phyloP scores from a whole-genome alignment of 768 basidiomycete species.

The Saitozyma sp. region DNA sequence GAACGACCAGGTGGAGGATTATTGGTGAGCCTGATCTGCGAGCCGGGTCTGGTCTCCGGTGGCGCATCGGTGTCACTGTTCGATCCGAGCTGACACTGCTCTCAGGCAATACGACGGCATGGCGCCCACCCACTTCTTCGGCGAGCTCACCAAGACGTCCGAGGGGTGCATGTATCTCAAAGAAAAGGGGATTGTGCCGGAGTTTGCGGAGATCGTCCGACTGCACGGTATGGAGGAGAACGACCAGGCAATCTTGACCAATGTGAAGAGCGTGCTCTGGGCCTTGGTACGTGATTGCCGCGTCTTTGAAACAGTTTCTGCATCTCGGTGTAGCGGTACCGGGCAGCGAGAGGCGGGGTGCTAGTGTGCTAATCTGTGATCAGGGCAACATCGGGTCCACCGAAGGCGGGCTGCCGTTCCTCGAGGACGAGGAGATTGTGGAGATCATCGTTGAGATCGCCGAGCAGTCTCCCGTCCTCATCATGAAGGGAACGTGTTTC shows the following conservation, averaged over 20 bases:
- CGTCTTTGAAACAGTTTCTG: too few relatives aligned
- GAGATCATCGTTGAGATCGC: conserved; percentile 87
- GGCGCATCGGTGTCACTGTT: neutral
- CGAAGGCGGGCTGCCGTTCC: conserved; percentile 84
- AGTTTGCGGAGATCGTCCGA: conserved; percentile 87
- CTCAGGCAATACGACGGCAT: conserved; percentile 53
- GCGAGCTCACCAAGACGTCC: conserved; percentile 95
- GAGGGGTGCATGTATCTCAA: conserved; percentile 87
- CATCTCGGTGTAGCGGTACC: neutral
- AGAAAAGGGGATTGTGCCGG: conserved; percentile 85
- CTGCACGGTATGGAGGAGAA: conserved; percentile 80
- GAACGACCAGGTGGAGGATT: conserved; percentile 39
- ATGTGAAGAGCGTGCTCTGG: conserved; percentile 94
- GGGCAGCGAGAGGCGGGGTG: neutral
- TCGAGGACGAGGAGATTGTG: conserved; percentile 94
- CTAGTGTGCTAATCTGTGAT: neutral
- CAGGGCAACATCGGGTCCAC: conserved; percentile 94
- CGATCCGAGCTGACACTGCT: neutral
- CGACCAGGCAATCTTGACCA: conserved; percentile 79
- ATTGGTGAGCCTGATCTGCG: conserved; percentile 26
- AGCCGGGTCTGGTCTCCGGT: neutral
- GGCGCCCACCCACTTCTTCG: conserved; percentile 94
- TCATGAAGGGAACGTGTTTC: conserved; percentile 93
- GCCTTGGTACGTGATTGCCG: conserved; percentile 70
- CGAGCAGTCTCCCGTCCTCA: conserved; percentile 81